Conservation (phyloP, 1,284 basidiomycete genomes). For the Cystobasidium pallidum region DNA sequence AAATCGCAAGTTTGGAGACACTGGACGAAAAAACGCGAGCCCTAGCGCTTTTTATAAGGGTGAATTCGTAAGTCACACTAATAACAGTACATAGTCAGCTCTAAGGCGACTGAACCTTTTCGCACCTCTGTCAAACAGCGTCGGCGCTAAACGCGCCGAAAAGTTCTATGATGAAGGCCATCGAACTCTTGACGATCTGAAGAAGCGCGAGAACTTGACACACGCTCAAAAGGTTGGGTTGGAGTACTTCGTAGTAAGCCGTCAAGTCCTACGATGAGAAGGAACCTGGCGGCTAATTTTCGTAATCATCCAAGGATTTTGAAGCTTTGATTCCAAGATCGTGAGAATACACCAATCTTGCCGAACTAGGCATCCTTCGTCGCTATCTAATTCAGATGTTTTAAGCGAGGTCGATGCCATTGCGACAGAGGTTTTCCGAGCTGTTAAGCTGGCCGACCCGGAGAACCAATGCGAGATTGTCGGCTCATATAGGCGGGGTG, state of each 20-base stretch:
- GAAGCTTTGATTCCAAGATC: constrained; percentile 49
- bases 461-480: constrained; percentile 48
- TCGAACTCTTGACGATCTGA: constrained; percentile 45
- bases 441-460: constrained; percentile 39
- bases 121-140: no score
- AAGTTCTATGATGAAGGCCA: constrained; percentile 44
- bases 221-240: constrained; percentile 49
- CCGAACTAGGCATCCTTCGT: no score
- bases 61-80: constrained; percentile 49
- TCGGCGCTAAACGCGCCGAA: constrained; percentile 44
- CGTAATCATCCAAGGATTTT: constrained; percentile 46
- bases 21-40: constrained; percentile 40
- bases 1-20: constrained; percentile 11
- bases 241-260: constrained; percentile 45
- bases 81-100: no score
- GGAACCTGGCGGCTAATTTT: background rate
- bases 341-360: constrained; percentile 12
- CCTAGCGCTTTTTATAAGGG: constrained; percentile 36
- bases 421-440: constrained; percentile 26
- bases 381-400: no score
- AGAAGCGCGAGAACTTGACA: constrained; percentile 30
- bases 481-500: constrained; percentile 49
- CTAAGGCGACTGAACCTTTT: no score
- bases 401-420: constrained; percentile 48
- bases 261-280: background rate